phyloP scores from a whole-genome alignment of 176 grass and related monocot species.

The Metroxylon sagu region DNA sequence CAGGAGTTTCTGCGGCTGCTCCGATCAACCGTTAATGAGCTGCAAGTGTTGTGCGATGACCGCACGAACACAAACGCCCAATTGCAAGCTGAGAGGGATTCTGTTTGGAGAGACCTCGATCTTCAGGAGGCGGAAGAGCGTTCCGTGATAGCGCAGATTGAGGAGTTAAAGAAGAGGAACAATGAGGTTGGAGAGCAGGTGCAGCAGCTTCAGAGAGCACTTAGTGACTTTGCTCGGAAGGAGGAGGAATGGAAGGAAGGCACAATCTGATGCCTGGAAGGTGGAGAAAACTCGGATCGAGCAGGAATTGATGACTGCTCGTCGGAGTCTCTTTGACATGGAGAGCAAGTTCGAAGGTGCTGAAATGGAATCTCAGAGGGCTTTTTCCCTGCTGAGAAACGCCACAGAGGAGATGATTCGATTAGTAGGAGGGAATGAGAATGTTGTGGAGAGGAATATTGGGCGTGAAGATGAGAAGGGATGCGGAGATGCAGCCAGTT shows the following conservation, averaged over 20 bases:
- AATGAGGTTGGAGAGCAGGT: conserved; percentile 14
- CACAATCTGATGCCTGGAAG: not conserved
- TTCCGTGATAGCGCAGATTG: conserved; percentile 13
- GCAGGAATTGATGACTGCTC: not conserved
- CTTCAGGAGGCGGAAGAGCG: conserved; percentile 7
- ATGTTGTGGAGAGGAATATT: not conserved
- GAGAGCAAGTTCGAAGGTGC: not conserved
- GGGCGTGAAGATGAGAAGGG: not conserved
- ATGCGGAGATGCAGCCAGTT: not conserved
- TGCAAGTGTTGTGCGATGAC: conserved; percentile 20
- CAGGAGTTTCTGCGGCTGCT: conserved; percentile 24
- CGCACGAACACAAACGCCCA: not conserved
- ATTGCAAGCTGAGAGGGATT: conserved; percentile 26
- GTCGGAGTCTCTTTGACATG: not conserved
- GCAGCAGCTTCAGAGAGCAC: conserved; percentile 10
- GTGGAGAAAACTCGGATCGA: not conserved
- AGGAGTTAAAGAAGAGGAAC: conserved; percentile 23
- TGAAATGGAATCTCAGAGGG: not conserved
- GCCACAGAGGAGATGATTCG: not conserved
- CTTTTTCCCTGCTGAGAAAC: not conserved
- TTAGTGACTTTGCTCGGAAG: not conserved
- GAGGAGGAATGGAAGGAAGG: not conserved
- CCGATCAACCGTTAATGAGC: conserved; percentile 22
- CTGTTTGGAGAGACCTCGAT: conserved; percentile 3
- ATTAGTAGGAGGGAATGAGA: not conserved